These are phyloP conservation scores for Sistotremastrum suecicum DNA, from an alignment of 768 basidiomycete species.

Conservation along the genomic window DNA sequence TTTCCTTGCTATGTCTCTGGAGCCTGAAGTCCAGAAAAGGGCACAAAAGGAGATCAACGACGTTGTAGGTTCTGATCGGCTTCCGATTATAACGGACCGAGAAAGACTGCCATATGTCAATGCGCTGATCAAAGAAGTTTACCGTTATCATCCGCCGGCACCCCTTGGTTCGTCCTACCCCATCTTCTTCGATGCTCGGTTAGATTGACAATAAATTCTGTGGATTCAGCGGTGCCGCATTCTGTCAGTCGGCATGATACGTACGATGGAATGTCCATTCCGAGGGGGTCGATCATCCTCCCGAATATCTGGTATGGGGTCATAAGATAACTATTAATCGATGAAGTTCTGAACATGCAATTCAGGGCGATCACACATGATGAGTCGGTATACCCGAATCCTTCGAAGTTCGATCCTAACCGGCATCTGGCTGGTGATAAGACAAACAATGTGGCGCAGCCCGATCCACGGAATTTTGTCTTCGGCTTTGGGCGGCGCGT, in stretches of 20 bases:
- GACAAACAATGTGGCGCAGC: conserved; percentile 9
- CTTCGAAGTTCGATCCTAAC: conserved; percentile 19
- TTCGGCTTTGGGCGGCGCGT: conserved; percentile 14
- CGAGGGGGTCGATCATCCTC: conserved; percentile 13
- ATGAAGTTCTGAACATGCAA: neutral
- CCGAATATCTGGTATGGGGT: conserved; percentile 17
- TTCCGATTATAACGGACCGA: conserved; percentile 5
- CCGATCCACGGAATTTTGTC: conserved; percentile 9
- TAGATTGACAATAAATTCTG: neutral
- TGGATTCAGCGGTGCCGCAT: conserved; percentile 4
- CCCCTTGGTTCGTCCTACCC: conserved; percentile 1
- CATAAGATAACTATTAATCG: neutral
- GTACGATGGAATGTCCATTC: conserved; percentile 16
- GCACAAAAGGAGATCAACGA: conserved; percentile 9
- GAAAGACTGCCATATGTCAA: conserved; percentile 1
- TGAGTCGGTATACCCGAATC: conserved; percentile 16
- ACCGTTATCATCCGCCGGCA: conserved; percentile 6
- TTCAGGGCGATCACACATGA: conserved; percentile 22
- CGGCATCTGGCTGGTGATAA: conserved; percentile 12
- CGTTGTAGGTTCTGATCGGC: conserved; percentile 3
- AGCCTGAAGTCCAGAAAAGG: conserved; percentile 6
- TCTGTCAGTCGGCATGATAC: conserved; percentile 10
- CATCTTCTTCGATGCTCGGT: too few species aligned
- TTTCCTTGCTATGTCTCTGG: conserved; percentile 9
- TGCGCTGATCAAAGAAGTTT: conserved; percentile 6